phyloP scores from a whole-genome alignment of 768 basidiomycete genomes.

The Termitomyces sp. region DNA sequence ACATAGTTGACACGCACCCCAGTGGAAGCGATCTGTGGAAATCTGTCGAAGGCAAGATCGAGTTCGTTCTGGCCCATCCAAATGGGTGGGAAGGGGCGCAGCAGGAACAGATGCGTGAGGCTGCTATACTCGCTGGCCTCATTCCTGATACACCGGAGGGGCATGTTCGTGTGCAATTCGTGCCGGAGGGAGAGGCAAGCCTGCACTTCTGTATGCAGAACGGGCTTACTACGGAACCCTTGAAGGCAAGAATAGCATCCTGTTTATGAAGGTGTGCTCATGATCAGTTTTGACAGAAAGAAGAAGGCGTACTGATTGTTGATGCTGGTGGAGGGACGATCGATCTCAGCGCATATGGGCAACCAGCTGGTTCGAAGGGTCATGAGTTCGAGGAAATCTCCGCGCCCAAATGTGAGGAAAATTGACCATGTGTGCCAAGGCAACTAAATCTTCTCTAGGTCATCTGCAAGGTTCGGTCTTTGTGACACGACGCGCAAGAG shows the following conservation, averaged over 20 bases:
- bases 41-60: conserved; percentile 39
- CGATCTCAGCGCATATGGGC: conserved; percentile 56
- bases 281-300: conserved; percentile 28
- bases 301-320: conserved; percentile 51
- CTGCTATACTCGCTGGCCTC: conserved; percentile 51
- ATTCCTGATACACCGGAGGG: conserved; percentile 34
- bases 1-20: conserved; percentile 37
- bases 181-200: conserved; percentile 1
- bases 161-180: neutral
- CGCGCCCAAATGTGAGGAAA: conserved; percentile 1
- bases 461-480: conserved; percentile 7
- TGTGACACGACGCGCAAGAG: conserved; percentile 1
- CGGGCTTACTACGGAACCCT: neutral
- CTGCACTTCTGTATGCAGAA: conserved; percentile 2
- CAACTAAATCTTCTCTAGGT: neutral
- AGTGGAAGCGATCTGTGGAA: conserved; percentile 38
- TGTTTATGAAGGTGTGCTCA: neutral
- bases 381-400: conserved; percentile 9
- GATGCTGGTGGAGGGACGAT: conserved; percentile 65
- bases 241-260: neutral
- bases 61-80: conserved; percentile 59
- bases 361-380: conserved; percentile 19
- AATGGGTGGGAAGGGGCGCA: conserved; percentile 67
- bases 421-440: neutral
- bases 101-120: conserved; percentile 54